phyloP scores from a whole-genome alignment of 805 yeast species.

The Wickerhamomyces hampshirensis region DNA sequence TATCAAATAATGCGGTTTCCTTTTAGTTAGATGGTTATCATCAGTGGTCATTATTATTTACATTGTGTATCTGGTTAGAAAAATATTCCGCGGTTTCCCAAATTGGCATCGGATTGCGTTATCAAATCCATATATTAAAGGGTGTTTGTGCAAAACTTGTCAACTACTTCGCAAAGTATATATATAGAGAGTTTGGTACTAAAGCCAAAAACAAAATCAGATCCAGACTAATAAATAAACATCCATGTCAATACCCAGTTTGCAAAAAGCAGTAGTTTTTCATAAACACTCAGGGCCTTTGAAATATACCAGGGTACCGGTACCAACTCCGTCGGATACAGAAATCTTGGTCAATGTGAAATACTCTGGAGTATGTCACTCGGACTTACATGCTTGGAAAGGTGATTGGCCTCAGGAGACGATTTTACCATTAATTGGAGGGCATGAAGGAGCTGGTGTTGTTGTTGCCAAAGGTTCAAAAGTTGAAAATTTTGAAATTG shows the following conservation, averaged over 20 bases:
- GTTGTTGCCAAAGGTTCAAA: constrained; percentile 57
- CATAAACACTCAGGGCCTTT: constrained; percentile 43
- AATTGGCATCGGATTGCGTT: constrained; percentile 5
- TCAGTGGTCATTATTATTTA: too few species aligned
- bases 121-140: too few species aligned
- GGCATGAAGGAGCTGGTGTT: constrained; percentile 70
- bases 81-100: constrained; percentile 3
- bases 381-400: constrained; percentile 49
- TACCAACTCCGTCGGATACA: constrained; percentile 49
- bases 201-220: too few species aligned
- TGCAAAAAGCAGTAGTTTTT: constrained; percentile 46
- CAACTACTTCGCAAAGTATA: too few species aligned
- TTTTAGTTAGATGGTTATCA: too few species aligned
- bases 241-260: neutral
- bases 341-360: constrained; percentile 51
- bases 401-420: constrained; percentile 58
- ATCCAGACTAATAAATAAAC: neutral
- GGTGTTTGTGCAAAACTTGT: too few species aligned
- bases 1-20: too few species aligned
- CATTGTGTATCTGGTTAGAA: too few species aligned
- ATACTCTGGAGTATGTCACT: constrained; percentile 65
- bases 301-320: constrained; percentile 44
- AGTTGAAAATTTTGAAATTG: constrained; percentile 54
- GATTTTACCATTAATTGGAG: constrained; percentile 60
- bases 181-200: too few species aligned